Conservation (phyloP, 129 eudicot species). For the Apium graveolens region DNA sequence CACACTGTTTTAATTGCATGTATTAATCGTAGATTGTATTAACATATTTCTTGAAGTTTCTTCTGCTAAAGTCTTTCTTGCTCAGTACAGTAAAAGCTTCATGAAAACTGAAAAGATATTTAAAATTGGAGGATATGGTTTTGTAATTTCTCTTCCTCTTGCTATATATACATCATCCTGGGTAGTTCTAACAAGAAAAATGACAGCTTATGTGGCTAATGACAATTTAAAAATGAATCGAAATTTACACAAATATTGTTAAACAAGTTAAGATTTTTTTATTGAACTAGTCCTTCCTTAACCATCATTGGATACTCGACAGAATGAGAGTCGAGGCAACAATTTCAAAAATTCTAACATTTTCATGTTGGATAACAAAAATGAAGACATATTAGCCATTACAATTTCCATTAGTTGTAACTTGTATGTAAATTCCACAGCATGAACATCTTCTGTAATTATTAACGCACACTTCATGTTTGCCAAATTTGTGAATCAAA, state of each 20-base stretch:
- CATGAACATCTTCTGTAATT: too few species aligned
- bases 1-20: too few species aligned
- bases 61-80: constrained; percentile 39
- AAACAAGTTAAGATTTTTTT: not conserved
- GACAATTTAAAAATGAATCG: not conserved
- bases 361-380: too few species aligned
- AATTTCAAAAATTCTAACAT: too few species aligned
- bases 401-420: too few species aligned
- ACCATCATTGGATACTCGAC: too few species aligned
- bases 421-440: too few species aligned
- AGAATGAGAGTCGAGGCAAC: too few species aligned
- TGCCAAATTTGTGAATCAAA: too few species aligned
- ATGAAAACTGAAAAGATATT: constrained; percentile 36
- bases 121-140: constrained; percentile 54
- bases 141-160: constrained; percentile 22
- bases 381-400: too few species aligned
- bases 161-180: not conserved
- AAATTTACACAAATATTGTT: not conserved
- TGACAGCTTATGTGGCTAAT: not conserved
- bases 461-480: too few species aligned
- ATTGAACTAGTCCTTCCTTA: not conserved
- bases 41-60: constrained; percentile 43
- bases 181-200: not conserved
- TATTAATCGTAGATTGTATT: too few species aligned
- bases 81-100: constrained; percentile 47